Evolutionary conservation across 148 eudicot species (phyloP).

Genomic region (Cornus florida): DNA sequence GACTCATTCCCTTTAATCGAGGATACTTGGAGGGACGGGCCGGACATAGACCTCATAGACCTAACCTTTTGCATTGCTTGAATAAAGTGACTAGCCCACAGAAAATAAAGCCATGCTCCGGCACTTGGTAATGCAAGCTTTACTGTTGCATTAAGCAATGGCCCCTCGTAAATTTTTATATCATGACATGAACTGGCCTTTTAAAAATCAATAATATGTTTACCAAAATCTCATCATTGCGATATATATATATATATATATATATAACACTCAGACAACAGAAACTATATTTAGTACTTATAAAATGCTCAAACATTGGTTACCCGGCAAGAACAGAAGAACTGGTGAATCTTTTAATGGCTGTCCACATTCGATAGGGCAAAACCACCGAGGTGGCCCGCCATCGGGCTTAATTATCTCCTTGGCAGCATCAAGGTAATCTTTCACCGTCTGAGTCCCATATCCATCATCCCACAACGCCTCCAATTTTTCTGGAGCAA

Average conservation of each 20-base stretch:
- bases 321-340: slow-evolving; percentile 96
- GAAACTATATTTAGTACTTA: not conserved
- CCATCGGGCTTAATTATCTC: slow-evolving; percentile 75
- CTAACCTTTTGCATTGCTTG: no score
- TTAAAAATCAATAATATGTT: slow-evolving; percentile 1
- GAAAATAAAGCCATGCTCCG: no score
- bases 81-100: no score
- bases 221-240: not conserved
- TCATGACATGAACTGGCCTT: not conserved
- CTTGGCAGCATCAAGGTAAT: slow-evolving; percentile 72
- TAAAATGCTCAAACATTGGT: slow-evolving; percentile 7
- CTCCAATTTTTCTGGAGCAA: slow-evolving; percentile 41
- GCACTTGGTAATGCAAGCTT: no score
- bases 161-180: no score
- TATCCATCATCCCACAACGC: slow-evolving; percentile 91
- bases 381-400: slow-evolving; percentile 93
- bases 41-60: no score
- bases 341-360: slow-evolving; percentile 73
- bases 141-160: no score
- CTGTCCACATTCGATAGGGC: slow-evolving; percentile 75
- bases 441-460: slow-evolving; percentile 73
- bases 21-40: no score
- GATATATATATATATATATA: not conserved
- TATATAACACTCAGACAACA: not conserved
- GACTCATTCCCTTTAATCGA: no score